Conservation (phyloP, 306 rosid genomes). For the Geum urbanum region DNA sequence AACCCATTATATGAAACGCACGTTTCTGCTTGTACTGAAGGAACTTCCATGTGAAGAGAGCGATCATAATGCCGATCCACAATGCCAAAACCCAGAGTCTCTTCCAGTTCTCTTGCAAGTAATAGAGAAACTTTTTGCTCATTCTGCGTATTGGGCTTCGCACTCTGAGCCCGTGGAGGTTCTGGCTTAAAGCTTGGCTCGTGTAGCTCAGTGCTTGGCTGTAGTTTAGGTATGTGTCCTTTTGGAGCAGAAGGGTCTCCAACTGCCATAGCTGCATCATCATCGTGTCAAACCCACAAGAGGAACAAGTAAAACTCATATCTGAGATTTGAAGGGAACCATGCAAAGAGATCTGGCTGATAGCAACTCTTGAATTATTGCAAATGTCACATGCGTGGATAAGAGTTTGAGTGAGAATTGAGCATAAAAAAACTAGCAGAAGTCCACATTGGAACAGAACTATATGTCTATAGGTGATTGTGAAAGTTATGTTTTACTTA, state of each 20-base stretch:
- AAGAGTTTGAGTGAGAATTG: slow-evolving; percentile 17
- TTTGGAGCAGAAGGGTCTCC: slow-evolving; percentile 90
- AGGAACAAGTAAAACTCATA: slow-evolving; percentile 14
- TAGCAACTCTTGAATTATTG: slow-evolving; percentile 28
- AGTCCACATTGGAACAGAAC: slow-evolving; percentile 20
- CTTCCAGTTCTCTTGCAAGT: slow-evolving; percentile 88
- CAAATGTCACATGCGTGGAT: slow-evolving; percentile 25
- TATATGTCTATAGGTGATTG: neutral
- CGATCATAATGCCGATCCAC: slow-evolving; percentile 71
- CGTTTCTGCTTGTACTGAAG: slow-evolving; percentile 57
- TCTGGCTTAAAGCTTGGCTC: slow-evolving; percentile 98
- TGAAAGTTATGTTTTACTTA: no score
- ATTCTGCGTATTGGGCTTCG: slow-evolving; percentile 63
- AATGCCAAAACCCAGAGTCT: slow-evolving; percentile 78
- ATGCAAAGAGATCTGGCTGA: slow-evolving; percentile 4
- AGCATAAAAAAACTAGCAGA: neutral
- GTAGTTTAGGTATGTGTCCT: slow-evolving; percentile 91
- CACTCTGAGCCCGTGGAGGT: slow-evolving; percentile 80
- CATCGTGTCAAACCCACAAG: slow-evolving; percentile 17
- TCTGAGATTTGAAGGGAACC: slow-evolving; percentile 18
- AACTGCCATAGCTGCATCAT: slow-evolving; percentile 87
- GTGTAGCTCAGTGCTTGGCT: slow-evolving; percentile 98
- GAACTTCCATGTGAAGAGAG: slow-evolving; percentile 85
- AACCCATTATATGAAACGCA: slow-evolving; percentile 67
- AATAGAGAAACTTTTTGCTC: slow-evolving; percentile 63